Evolutionary conservation across 2,329 filamentous ascomycete genomes (phyloP).

Genomic region (Pochonia chlamydosporia): DNA sequence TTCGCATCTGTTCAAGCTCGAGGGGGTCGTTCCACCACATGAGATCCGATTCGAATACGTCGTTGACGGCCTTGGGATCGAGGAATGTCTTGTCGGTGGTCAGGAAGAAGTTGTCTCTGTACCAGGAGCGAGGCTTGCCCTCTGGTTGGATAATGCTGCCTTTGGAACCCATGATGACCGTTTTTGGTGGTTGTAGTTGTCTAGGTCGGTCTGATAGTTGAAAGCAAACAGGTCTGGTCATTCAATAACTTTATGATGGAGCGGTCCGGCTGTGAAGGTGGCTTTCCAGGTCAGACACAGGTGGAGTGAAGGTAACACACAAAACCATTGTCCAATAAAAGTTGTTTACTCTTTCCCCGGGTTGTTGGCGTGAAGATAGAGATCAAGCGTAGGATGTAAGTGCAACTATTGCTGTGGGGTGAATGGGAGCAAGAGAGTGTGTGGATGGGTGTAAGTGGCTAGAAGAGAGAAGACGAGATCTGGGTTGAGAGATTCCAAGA

Average conservation of each 20-base stretch:
- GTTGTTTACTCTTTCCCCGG: neutral
- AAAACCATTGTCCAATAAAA: slow-evolving; percentile 11
- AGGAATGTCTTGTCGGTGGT: slow-evolving; percentile 55
- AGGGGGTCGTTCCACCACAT: slow-evolving; percentile 56
- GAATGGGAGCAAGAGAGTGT: neutral
- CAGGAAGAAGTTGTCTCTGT: slow-evolving; percentile 49
- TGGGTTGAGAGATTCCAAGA: neutral
- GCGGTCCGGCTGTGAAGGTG: slow-evolving; percentile 7
- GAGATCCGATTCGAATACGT: slow-evolving; percentile 48
- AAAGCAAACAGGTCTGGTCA: neutral
- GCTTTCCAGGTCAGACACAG: slow-evolving; percentile 4
- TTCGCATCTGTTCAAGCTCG: slow-evolving; percentile 40
- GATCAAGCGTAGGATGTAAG: neutral
- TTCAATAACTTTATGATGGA: slow-evolving; percentile 1
- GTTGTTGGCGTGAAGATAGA: neutral
- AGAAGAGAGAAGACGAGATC: neutral
- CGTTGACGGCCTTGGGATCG: slow-evolving; percentile 47
- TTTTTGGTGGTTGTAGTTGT: neutral
- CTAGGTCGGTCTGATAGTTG: neutral
- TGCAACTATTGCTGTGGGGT: neutral
- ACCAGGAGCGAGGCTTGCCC: slow-evolving; percentile 38
- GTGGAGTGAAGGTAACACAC: neutral
- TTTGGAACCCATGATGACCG: slow-evolving; percentile 14
- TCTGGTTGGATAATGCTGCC: slow-evolving; percentile 19
- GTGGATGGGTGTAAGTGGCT: slow-evolving; percentile 1